Evolutionary conservation across 805 yeast species (phyloP), one percentile per base, ranked within the genome.

Genomic region (Trichomonascus vanleenenianus): DNA sequence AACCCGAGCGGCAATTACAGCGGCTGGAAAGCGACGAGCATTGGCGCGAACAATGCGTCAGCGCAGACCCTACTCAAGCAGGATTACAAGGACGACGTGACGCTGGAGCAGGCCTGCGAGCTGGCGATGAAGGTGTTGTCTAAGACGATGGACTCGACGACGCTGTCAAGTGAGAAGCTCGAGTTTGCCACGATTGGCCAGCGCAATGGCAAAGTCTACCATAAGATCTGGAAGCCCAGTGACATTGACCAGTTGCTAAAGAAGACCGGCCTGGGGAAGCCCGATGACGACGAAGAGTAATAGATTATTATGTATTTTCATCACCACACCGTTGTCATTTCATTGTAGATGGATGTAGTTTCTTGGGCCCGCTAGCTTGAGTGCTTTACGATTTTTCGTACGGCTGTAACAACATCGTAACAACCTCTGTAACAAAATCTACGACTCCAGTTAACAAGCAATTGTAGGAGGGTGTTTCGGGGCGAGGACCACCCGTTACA

Each of bases 1-100:
- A 93, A 93, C 63, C 99, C 99, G 11, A 85, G 96, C 0, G 99
- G 99, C 22, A 93, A 93, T 68, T 93, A 89, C 64, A 79, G 95
- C 16, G 97, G 98, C 20, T 93, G 99, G 99, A 88, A 85, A 67
- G 98, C 98, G 38, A 91, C 96, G 30, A 76, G 87, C 56, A 89
- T 93, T 49, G 99, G 99, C 36, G 96, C 97, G 42, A 93, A 93
- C 69, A 88, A 87, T 52, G 78, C 95, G 6, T 89, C 96, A 39
- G 97, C 97, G 1, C 98, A 93, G 70, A 91, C 98, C 1, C 70
- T 93, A 52, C 74, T 93, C 61, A 93, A 93, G 67, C 95, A 89
- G 69, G 98, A 93, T 58, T 93, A 85, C 71, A 87, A 84, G 62
- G 91, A 85, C 56, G 93, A 84, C 47, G 65, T 86, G 56, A 64